These are phyloP conservation scores for Xylaria sp. DNA, from an alignment of 2,329 filamentous ascomycete species.

Conservation along the genomic window DNA sequence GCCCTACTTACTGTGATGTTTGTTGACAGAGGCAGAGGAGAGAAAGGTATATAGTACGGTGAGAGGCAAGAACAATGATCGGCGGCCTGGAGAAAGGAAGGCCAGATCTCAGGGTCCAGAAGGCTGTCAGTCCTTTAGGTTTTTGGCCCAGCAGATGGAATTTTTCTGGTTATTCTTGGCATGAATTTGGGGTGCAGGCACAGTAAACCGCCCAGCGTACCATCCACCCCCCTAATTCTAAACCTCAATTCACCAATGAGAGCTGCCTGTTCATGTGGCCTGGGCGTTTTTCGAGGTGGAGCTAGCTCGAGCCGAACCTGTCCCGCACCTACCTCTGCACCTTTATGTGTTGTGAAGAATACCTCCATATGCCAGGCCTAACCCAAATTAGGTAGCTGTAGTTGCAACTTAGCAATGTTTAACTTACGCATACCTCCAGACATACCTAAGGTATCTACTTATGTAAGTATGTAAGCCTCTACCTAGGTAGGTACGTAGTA, in stretches of 20 bases:
- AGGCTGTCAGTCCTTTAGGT: conserved; percentile 31
- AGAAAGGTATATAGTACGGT: conserved; percentile 6
- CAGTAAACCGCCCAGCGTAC: neutral
- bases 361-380: too few relatives aligned
- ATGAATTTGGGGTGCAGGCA: conserved; percentile 37
- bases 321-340: conserved; percentile 22
- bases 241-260: conserved; percentile 29
- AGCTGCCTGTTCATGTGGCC: conserved; percentile 17
- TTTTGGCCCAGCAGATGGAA: conserved; percentile 39
- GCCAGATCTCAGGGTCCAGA: conserved; percentile 49
- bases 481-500: too few relatives aligned
- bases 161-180: conserved; percentile 38
- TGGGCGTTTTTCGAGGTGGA: conserved; percentile 5
- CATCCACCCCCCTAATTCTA: neutral
- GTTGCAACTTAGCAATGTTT: too few relatives aligned
- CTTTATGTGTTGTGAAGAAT: neutral
- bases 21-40: neutral
- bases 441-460: too few relatives aligned
- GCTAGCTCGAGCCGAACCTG: conserved; percentile 26
- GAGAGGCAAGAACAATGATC: conserved; percentile 27
- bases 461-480: too few relatives aligned
- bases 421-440: too few relatives aligned
- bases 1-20: conserved; percentile 2
- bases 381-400: too few relatives aligned
- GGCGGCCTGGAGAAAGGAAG: conserved; percentile 31